These are phyloP conservation scores for Phytophthora hibernalis DNA, from an alignment of 352 stramenopile species.

Conservation along the genomic window DNA sequence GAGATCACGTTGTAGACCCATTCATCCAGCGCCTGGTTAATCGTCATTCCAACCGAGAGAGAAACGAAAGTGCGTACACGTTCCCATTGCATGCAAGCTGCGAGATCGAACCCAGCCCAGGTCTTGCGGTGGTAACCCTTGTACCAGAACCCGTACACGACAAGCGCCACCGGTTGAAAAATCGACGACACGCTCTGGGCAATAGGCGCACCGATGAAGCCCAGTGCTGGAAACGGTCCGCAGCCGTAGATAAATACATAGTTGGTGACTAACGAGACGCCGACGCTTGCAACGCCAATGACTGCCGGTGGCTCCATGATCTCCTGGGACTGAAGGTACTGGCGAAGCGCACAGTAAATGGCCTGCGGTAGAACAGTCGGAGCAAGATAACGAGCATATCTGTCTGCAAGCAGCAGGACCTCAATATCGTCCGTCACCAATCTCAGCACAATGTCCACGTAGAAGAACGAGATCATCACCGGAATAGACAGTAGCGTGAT, in stretches of 20 bases:
- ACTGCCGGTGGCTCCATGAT: slow-evolving; percentile 84
- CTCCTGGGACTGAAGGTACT: slow-evolving; percentile 84
- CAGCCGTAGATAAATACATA: slow-evolving; percentile 85
- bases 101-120: slow-evolving; percentile 66
- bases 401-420: slow-evolving; percentile 69
- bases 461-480: slow-evolving; percentile 87
- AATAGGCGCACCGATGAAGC: slow-evolving; percentile 82
- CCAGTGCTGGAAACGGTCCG: slow-evolving; percentile 57
- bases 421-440: slow-evolving; percentile 70
- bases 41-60: slow-evolving; percentile 77
- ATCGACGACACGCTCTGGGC: slow-evolving; percentile 76
- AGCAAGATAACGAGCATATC: slow-evolving; percentile 67
- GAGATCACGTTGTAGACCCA: slow-evolving; percentile 85
- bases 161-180: slow-evolving; percentile 78
- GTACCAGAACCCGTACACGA: slow-evolving; percentile 80
- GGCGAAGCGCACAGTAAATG: slow-evolving; percentile 76
- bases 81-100: slow-evolving; percentile 70
- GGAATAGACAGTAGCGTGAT: slow-evolving; percentile 77
- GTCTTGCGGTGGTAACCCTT: slow-evolving; percentile 83
- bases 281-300: slow-evolving; percentile 71
- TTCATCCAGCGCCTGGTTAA: slow-evolving; percentile 82
- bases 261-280: slow-evolving; percentile 74
- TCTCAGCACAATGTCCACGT: slow-evolving; percentile 75
- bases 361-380: slow-evolving; percentile 74
- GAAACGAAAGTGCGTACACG: slow-evolving; percentile 72